phyloP scores from a whole-genome alignment of 2,329 filamentous ascomycete genomes.

The Penicillium crustosum region DNA sequence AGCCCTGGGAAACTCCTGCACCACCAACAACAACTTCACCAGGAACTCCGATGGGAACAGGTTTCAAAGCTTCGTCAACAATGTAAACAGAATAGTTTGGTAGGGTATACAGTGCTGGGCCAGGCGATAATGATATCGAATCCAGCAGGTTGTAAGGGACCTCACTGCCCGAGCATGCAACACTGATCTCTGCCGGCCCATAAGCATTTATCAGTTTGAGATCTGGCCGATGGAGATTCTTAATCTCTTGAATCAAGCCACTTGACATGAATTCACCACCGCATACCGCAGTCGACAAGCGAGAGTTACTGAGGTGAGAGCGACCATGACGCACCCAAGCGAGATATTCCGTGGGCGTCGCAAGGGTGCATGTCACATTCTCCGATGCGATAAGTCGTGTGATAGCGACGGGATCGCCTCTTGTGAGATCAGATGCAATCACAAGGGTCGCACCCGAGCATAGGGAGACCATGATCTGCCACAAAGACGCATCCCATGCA shows the following conservation, averaged over 20 bases:
- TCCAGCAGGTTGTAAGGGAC: slow-evolving; percentile 19
- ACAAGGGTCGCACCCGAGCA: slow-evolving; percentile 21
- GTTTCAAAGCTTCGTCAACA: slow-evolving; percentile 40
- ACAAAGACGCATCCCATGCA: slow-evolving; percentile 25
- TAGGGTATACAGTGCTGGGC: slow-evolving; percentile 26
- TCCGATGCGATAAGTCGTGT: slow-evolving; percentile 18
- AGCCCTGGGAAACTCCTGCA: slow-evolving; percentile 19
- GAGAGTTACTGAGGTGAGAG: slow-evolving; percentile 4
- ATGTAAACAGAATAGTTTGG: slow-evolving; percentile 45
- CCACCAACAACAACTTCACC: slow-evolving; percentile 48
- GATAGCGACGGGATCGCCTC: slow-evolving; percentile 22
- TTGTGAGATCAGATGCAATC: slow-evolving; percentile 10
- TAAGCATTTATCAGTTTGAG: slow-evolving; percentile 29
- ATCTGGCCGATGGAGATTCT: slow-evolving; percentile 7
- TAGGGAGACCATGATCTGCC: slow-evolving; percentile 22
- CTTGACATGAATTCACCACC: slow-evolving; percentile 22
- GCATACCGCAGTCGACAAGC: slow-evolving; percentile 19
- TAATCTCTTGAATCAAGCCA: slow-evolving; percentile 15
- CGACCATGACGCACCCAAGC: slow-evolving; percentile 17
- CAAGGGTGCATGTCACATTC: slow-evolving; percentile 19
- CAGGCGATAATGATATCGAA: too few relatives aligned
- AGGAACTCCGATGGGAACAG: slow-evolving; percentile 41
- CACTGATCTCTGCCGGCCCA: slow-evolving; percentile 30
- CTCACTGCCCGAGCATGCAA: slow-evolving; percentile 19
- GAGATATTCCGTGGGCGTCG: slow-evolving; percentile 24